Conservation (phyloP, 768 basidiomycete species). For the Boletus bicolor region DNA sequence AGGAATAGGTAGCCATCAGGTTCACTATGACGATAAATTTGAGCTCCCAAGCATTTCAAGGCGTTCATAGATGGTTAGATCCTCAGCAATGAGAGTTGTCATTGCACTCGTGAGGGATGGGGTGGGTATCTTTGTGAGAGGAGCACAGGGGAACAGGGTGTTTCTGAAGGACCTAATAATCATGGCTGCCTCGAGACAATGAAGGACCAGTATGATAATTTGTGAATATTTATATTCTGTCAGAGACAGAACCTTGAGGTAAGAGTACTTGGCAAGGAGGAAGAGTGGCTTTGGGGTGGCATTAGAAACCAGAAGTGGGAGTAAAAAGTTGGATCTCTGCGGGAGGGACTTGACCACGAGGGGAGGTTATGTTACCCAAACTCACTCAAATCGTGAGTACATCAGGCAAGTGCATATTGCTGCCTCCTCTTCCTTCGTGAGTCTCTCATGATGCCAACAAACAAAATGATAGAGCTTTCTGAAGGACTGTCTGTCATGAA, state of each 20-base stretch:
- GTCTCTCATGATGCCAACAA: slow-evolving; percentile 51
- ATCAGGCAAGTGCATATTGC: slow-evolving; percentile 36
- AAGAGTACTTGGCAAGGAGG: slow-evolving; percentile 44
- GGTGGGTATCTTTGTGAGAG: slow-evolving; percentile 45
- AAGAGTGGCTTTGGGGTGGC: slow-evolving; percentile 28
- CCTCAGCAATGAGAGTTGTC: slow-evolving; percentile 61
- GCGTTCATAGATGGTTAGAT: slow-evolving; percentile 62
- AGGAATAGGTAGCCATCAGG: slow-evolving; percentile 49
- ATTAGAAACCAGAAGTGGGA: slow-evolving; percentile 37
- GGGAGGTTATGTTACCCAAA: slow-evolving; percentile 57
- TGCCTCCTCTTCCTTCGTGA: slow-evolving; percentile 46
- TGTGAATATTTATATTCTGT: slow-evolving; percentile 52
- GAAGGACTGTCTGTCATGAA: slow-evolving; percentile 44
- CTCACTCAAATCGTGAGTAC: slow-evolving; percentile 28
- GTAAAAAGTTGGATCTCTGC: slow-evolving; percentile 58
- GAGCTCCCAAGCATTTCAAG: slow-evolving; percentile 61
- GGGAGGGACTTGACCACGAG: slow-evolving; percentile 53
- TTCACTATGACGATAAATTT: slow-evolving; percentile 52
- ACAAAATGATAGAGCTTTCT: slow-evolving; percentile 52
- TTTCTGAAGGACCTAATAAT: slow-evolving; percentile 50
- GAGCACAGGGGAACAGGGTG: slow-evolving; percentile 41
- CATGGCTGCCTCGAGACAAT: slow-evolving; percentile 50
- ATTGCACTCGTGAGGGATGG: slow-evolving; percentile 50
- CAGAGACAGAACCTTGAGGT: slow-evolving; percentile 50
- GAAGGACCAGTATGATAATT: slow-evolving; percentile 65